Base-by-base conservation (phyloP, 2,329 filamentous ascomycete genomes). In the Diaporthe sp. region DNA sequence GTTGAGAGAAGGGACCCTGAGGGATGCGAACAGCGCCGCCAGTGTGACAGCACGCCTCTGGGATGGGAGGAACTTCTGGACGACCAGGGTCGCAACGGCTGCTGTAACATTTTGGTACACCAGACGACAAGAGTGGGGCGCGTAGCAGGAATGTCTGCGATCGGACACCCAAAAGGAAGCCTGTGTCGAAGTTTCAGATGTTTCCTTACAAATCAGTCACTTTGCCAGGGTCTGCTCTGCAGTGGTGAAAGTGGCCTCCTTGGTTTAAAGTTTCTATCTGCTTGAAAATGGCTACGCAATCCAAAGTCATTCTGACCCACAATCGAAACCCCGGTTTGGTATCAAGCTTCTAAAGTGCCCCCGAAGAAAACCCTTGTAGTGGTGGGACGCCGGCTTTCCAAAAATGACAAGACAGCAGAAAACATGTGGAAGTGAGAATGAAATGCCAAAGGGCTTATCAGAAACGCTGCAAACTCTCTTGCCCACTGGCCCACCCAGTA, bases 151-250 rank as follows among this genome's bases (percentile, higher is more conserved):
- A 37, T 42, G 65, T 68, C 65, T 53, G 65, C 34, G 65, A 53
- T 53, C 47, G 47, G 65, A 68, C 28, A 39, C 65, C 44, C 60
- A 65, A 68, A 37, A 53, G 65, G 65, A 53, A 68, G 65, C 47
- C 22, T 68, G 47, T 39, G 65, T 68, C 65, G 65, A 68, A 68
- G 65, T 68, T 68, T 68, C 65, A 55, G 31, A 68, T 68, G 65
- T 68, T 68, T 68, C 65, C 31, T 68, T 68, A 68, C 31, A 68
- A 68, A 68, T 53, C 47, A 37, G 22, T 15, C 6, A 9, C 13
- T 25, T 28, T 49, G 39, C 34, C 34, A 55, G 65, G 65, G 49
- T 70, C 28, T 53, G 49, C 47, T 70, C 15, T 53, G 34, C 49
- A 70, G 13, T 17, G 34, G 13, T 55, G 49, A 42, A 22, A 53